Conservation (phyloP, 331 rosid genomes). For the Malus hybrid region DNA sequence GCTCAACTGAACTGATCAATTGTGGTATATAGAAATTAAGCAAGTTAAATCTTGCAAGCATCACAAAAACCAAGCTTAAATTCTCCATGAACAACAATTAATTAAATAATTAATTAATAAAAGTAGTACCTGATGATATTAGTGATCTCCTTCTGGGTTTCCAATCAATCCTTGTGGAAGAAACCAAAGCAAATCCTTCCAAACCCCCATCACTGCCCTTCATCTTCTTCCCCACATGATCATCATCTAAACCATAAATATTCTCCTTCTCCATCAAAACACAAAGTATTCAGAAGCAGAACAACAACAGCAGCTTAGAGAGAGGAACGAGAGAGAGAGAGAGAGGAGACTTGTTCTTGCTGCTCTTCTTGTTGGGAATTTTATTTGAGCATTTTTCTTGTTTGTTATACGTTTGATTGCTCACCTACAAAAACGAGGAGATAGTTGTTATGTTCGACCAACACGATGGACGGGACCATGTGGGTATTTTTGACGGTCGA, state of each 20-base stretch:
- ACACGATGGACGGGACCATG: conserved; percentile 18
- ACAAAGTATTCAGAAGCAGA: background rate
- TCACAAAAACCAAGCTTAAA: too few relatives aligned
- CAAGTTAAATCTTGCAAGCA: too few relatives aligned
- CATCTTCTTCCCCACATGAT: background rate
- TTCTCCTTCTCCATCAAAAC: conserved; percentile 37
- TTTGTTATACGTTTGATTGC: background rate
- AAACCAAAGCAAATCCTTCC: conserved; percentile 58
- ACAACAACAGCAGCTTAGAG: too few relatives aligned
- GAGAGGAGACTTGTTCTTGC: background rate
- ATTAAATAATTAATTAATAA: too few relatives aligned
- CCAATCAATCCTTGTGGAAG: conserved; percentile 69
- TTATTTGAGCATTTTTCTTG: background rate
- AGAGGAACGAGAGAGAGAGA: background rate
- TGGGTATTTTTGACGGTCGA: conserved; percentile 17
- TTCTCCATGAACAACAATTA: background rate
- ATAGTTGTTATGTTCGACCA: background rate
- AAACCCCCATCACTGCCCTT: conserved; percentile 40
- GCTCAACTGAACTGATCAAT: too few relatives aligned
- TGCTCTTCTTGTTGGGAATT: background rate
- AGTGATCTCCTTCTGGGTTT: conserved; percentile 75
- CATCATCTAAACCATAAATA: background rate
- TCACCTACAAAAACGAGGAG: conserved; percentile 2
- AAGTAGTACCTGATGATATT: background rate
- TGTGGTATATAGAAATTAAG: too few relatives aligned